These are phyloP conservation scores for Aegle marmelos DNA, from an alignment of 345 rosid species.

Conservation along the genomic window DNA sequence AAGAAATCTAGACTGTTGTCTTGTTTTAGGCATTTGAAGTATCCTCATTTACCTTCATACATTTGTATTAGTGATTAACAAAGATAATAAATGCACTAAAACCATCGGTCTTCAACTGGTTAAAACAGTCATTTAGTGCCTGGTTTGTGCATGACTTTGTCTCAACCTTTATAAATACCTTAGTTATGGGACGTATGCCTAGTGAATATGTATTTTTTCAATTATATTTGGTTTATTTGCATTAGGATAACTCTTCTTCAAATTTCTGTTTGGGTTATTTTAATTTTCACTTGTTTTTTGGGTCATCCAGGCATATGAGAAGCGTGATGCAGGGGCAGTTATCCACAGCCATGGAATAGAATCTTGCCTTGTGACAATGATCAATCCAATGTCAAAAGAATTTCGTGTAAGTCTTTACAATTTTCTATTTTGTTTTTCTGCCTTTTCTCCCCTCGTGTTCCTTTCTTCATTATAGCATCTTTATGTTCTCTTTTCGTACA, in stretches of 20 bases:
- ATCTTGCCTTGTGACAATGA: conserved; percentile 93
- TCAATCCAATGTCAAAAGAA: conserved; percentile 79
- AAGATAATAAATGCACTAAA: too few relatives aligned
- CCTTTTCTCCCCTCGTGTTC: background rate
- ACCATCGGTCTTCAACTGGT: background rate
- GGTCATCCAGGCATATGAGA: conserved; percentile 65
- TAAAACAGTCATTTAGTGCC: background rate
- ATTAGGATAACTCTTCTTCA: conserved; percentile 1
- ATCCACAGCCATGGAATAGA: conserved; percentile 98
- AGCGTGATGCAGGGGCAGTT: conserved; percentile 94
- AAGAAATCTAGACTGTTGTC: background rate
- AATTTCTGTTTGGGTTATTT: background rate
- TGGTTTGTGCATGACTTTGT: background rate
- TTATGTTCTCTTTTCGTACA: background rate
- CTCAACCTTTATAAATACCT: conserved; percentile 2
- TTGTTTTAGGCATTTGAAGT: background rate
- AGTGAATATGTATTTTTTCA: background rate
- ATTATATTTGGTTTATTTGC: background rate
- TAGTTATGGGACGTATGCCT: background rate
- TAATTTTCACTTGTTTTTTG: background rate
- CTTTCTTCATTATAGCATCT: background rate
- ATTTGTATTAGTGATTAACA: background rate
- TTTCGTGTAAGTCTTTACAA: conserved; percentile 56
- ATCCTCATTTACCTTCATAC: conserved; percentile 1
- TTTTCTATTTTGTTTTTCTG: background rate